These are phyloP conservation scores for Penicillium argentinense DNA, from an alignment of 495 filamentous ascomycete genomes.

Conservation along the genomic window DNA sequence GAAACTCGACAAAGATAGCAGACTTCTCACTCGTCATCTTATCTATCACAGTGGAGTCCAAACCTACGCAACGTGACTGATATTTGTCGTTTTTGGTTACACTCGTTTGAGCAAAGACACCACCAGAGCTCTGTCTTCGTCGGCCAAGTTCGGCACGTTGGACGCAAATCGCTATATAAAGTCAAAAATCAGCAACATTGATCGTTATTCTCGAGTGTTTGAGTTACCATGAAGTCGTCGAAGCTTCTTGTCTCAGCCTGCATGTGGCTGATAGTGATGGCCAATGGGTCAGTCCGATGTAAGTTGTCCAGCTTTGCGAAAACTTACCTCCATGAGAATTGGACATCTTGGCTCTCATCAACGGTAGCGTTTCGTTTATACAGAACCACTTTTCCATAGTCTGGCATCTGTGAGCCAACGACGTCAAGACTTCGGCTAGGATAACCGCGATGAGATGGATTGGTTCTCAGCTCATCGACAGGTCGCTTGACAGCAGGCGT, in stretches of 20 bases:
- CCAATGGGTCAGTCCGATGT: too few species aligned
- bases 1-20: neutral
- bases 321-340: constrained; percentile 6
- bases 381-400: neutral
- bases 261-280: too few species aligned
- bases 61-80: neutral
- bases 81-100: neutral
- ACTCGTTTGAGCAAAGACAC: neutral
- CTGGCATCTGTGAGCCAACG: neutral
- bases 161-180: neutral
- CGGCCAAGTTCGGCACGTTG: neutral
- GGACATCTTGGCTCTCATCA: neutral
- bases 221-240: neutral
- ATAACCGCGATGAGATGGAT: neutral
- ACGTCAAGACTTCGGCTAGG: neutral
- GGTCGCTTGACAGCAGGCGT: neutral
- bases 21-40: neutral
- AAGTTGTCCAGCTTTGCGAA: neutral
- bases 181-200: neutral
- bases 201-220: too few species aligned
- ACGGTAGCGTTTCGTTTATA: neutral
- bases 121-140: neutral
- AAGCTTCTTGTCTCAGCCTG: neutral
- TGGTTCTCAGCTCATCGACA: neutral
- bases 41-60: neutral